Conservation (phyloP, 2,329 filamentous ascomycete genomes). For the Chaetothyriales sp. region DNA sequence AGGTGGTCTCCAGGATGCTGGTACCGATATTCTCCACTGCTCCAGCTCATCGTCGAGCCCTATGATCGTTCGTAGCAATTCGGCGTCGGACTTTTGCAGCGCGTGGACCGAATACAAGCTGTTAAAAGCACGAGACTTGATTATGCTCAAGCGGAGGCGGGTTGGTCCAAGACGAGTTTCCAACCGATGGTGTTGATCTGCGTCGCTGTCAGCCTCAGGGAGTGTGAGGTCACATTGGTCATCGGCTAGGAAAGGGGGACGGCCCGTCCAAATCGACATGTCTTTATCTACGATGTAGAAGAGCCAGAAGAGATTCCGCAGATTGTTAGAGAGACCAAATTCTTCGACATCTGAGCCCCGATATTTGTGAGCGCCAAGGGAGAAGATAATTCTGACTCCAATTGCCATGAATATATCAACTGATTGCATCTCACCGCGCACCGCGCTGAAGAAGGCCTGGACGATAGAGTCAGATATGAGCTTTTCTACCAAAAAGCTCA, state of each 20-base stretch:
- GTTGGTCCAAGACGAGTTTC: slow-evolving; percentile 28
- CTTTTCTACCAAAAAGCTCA: not conserved
- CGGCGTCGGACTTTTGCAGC: slow-evolving; percentile 39
- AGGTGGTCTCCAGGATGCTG: slow-evolving; percentile 32
- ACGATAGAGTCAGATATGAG: not conserved
- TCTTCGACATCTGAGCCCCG: slow-evolving; percentile 11
- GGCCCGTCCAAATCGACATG: slow-evolving; percentile 39
- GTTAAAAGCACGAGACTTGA: slow-evolving; percentile 39
- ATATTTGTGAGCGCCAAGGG: slow-evolving; percentile 34
- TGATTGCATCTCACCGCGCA: slow-evolving; percentile 35
- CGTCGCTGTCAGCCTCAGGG: slow-evolving; percentile 29
- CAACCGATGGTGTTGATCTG: slow-evolving; percentile 19
- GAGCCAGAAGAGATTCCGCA: slow-evolving; percentile 40
- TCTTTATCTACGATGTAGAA: slow-evolving; percentile 44
- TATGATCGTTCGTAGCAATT: slow-evolving; percentile 41
- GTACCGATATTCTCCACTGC: slow-evolving; percentile 39
- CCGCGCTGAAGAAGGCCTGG: slow-evolving; percentile 32
- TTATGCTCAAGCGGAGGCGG: slow-evolving; percentile 36
- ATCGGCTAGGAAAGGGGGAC: slow-evolving; percentile 38
- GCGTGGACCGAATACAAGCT: slow-evolving; percentile 39
- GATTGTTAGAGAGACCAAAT: slow-evolving; percentile 4
- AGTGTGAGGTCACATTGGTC: slow-evolving; percentile 41
- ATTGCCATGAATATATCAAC: slow-evolving; percentile 33
- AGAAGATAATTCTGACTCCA: slow-evolving; percentile 36
- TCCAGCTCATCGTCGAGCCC: slow-evolving; percentile 46